A percentile compares a stretch with the other conserved stretches of the same genome.
Evolutionary conservation across 139 green algal species (phyloP).

Genomic region (Asterochloris erici): DNA sequence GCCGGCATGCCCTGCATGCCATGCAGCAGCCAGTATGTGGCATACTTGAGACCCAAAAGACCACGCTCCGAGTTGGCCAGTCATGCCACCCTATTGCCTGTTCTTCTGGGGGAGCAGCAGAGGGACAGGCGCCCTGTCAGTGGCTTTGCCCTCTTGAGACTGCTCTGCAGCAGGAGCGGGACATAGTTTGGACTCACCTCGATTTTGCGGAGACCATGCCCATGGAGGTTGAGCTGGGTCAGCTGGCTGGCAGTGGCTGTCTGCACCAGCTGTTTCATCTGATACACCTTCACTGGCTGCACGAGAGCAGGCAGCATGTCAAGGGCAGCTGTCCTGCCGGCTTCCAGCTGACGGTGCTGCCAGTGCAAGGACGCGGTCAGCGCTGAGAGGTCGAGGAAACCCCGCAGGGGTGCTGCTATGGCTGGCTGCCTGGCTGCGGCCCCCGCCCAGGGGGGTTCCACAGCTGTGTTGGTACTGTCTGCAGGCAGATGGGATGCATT

Average conservation of each 20-base stretch:
- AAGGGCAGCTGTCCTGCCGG: conserved; percentile 17
- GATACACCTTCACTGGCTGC: neutral
- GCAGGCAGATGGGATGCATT: no score
- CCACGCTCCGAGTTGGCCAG: no score
- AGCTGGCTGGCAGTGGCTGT: conserved; percentile 24
- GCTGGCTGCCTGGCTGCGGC: conserved; percentile 1
- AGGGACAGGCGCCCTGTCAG: no score
- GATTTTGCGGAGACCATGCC: conserved; percentile 31
- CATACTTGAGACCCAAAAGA: no score
- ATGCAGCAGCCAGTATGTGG: no score
- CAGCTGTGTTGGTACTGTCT: no score
- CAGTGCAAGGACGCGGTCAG: conserved; percentile 5
- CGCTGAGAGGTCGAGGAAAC: neutral
- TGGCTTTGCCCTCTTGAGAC: no score
- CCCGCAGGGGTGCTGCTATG: neutral
- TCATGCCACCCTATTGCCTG: no score
- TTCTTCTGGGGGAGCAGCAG: no score
- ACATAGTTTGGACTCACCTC: conserved; percentile 18
- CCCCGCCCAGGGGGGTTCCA: no score
- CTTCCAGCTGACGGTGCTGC: conserved; percentile 13
- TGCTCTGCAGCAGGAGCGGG: no score
- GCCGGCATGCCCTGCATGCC: no score
- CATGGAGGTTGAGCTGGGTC: conserved; percentile 52
- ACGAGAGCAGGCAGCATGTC: conserved; percentile 2
- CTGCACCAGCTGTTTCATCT: neutral